Evolutionary conservation across 306 rosid genomes (phyloP).

Genomic region (Rubus parviflorus): DNA sequence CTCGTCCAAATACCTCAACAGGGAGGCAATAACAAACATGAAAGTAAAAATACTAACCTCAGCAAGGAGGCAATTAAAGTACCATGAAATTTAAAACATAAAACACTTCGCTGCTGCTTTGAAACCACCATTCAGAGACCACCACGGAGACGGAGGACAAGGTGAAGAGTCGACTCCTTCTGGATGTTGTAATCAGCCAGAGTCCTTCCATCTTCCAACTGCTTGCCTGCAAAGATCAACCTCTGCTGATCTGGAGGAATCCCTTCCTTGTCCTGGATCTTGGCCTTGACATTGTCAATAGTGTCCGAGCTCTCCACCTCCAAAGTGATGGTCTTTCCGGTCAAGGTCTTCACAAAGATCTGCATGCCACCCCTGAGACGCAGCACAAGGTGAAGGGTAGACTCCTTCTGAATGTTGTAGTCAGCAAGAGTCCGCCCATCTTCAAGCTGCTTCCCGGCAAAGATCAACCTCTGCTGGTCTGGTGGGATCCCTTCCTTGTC

Average conservation of each 20-base stretch:
- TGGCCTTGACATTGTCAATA: slow-evolving; percentile 61
- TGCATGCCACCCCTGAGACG: slow-evolving; percentile 72
- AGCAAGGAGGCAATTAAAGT: not conserved
- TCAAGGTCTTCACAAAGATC: slow-evolving; percentile 60
- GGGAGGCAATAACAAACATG: not conserved
- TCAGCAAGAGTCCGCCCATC: slow-evolving; percentile 61
- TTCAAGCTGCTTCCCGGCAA: slow-evolving; percentile 63
- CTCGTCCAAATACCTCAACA: not conserved
- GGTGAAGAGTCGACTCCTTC: slow-evolving; percentile 70
- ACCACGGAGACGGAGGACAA: slow-evolving; percentile 64
- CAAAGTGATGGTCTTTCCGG: slow-evolving; percentile 62
- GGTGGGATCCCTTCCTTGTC: slow-evolving; percentile 75
- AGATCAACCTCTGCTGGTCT: slow-evolving; percentile 71
- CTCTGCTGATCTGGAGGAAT: slow-evolving; percentile 75
- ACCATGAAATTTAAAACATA: not conserved
- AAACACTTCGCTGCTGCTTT: not conserved
- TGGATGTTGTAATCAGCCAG: slow-evolving; percentile 68
- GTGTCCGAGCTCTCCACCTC: slow-evolving; percentile 73
- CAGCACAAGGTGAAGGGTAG: slow-evolving; percentile 57
- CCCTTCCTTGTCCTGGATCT: slow-evolving; percentile 68
- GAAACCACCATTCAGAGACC: slow-evolving; percentile 26
- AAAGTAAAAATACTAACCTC: not conserved
- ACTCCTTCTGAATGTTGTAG: slow-evolving; percentile 75
- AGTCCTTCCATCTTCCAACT: slow-evolving; percentile 59
- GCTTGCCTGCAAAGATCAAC: slow-evolving; percentile 64